Conservation (phyloP, 106 monocot genomes). For the Apostasia ramifera region DNA sequence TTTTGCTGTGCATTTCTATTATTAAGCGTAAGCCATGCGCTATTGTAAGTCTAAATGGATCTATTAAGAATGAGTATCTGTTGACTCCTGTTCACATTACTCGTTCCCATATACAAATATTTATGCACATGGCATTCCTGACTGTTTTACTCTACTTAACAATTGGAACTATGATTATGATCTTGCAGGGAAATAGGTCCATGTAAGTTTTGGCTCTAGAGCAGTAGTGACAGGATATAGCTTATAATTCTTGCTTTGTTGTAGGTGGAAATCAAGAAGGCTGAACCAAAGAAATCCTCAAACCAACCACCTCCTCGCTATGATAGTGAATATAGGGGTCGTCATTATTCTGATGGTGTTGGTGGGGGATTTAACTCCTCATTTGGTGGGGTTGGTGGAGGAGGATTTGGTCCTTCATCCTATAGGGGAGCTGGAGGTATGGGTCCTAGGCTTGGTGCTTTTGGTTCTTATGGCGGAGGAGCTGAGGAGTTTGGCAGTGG, state of each 20-base stretch:
- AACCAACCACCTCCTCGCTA: slow-evolving; percentile 40
- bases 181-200: not conserved
- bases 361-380: slow-evolving; percentile 37
- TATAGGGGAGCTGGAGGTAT: slow-evolving; percentile 46
- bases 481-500: slow-evolving; percentile 47
- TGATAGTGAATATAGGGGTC: slow-evolving; percentile 65
- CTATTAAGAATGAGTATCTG: too few species aligned
- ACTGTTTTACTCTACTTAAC: too few species aligned
- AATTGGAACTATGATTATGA: not conserved
- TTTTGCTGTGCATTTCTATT: not conserved
- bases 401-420: slow-evolving; percentile 49
- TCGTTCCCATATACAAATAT: too few species aligned
- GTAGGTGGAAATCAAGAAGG: slow-evolving; percentile 99
- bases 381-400: slow-evolving; percentile 43
- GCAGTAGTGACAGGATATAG: slow-evolving; percentile 20
- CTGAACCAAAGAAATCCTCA: slow-evolving; percentile 94
- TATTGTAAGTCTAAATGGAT: too few species aligned
- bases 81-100: too few species aligned
- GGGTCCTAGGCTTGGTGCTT: slow-evolving; percentile 45
- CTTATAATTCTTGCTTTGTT: slow-evolving; percentile 64
- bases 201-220: slow-evolving; percentile 7
- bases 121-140: too few species aligned
- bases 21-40: too few species aligned
- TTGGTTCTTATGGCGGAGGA: slow-evolving; percentile 38
- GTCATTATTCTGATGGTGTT: slow-evolving; percentile 36